phyloP scores from a whole-genome alignment of 2,329 filamentous ascomycete species.

The Pezicula rhizophila region DNA sequence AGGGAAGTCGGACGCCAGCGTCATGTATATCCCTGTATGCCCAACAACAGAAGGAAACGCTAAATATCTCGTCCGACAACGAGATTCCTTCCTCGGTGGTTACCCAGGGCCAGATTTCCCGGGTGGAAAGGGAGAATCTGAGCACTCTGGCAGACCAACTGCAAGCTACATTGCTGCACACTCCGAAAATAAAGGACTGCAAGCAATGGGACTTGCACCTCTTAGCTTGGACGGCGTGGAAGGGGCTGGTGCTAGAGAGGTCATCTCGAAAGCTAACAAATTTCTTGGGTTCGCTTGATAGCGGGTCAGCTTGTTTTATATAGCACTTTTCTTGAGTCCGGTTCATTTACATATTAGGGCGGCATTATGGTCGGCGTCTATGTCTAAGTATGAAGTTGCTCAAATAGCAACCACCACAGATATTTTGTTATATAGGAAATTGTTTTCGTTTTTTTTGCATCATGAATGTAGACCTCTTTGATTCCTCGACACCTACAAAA shows the following conservation, averaged over 20 bases:
- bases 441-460: too few relatives aligned
- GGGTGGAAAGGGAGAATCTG: conserved; percentile 61
- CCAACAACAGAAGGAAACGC: conserved; percentile 73
- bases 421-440: too few relatives aligned
- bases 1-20: conserved; percentile 69
- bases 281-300: conserved; percentile 2
- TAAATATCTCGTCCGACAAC: conserved; percentile 63
- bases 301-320: too few relatives aligned
- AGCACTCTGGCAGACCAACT: conserved; percentile 40
- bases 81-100: conserved; percentile 63
- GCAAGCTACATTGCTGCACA: conserved; percentile 22
- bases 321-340: too few relatives aligned
- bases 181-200: conserved; percentile 43
- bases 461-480: too few relatives aligned
- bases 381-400: too few relatives aligned
- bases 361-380: too few relatives aligned
- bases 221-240: conserved; percentile 30
- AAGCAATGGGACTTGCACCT: conserved; percentile 52
- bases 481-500: too few relatives aligned
- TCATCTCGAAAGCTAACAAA: conserved; percentile 4
- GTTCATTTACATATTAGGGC: too few relatives aligned
- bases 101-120: conserved; percentile 66
- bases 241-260: conserved; percentile 1
- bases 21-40: conserved; percentile 84
- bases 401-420: too few relatives aligned